Base-by-base conservation (phyloP, 2,329 filamentous ascomycete genomes). In the Cordyceps javanica region DNA sequence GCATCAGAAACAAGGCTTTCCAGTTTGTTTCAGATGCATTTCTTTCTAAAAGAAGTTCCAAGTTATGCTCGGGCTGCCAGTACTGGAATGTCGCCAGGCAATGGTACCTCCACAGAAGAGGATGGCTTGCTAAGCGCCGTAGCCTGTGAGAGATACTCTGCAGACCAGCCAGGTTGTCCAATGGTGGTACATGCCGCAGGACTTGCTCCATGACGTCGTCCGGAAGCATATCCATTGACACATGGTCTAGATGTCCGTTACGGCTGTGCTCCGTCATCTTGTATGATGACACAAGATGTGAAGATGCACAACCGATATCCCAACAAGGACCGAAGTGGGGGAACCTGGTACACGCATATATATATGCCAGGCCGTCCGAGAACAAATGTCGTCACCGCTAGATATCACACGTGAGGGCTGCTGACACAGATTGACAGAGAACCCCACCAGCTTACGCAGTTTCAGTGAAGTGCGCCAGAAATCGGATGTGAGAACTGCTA, bases 181-280 rank as follows among this genome's bases (percentile, higher is more conserved):
- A 76, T 63, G 80, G 87, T 67, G 72, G 83, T 68, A 73, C 69
- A 67, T 85, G 85, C 61, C 80, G 78, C 63, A 97, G 79, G 63
- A 97, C 88, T 55, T 86, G 81, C 68, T 90, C 85, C 65, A 97
- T 79, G 61, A 97, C 82, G 75, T 99, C 94, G 71, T 93, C 89
- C 41, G 92, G 92, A 36, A 94, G 77, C 55, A 68, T 64, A 39
- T 74, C 69, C 57, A 82, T 65, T 38, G 72, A 71, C 11, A 67
- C 49, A 69, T 71, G 59, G 11, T n/a, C 21, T 16, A 36, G 2
- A 14, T 34, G 25, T 4, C 36, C 5, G 19, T 36, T 19, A 26
- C 28, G 36, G 45, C 36, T 28, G 55, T 42, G 21, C 16, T 39
- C 38, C 45, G 21, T 39, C 55, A 57, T 57, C 7, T 14, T 42